Evolutionary conservation across 169 alveolate species (phyloP), one percentile per base, ranked within the genome.

Genomic region (Plasmodium vinckei): DNA sequence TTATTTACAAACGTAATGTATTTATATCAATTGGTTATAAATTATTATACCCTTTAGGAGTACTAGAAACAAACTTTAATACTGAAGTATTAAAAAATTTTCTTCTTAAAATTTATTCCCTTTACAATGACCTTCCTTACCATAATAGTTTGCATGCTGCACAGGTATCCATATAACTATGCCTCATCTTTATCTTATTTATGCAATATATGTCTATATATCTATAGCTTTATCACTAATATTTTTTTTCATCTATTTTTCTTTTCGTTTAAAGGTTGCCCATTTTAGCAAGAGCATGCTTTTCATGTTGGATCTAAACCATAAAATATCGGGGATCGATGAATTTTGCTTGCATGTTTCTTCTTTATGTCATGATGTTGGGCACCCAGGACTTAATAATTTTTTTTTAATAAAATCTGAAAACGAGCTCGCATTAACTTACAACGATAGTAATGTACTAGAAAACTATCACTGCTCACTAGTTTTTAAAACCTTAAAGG

Each of bases 381-480:
- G 99, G 5, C 99, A 97, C 70, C 98, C 98, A 7, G 98, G 97
- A 0, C 73, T 95, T 46, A 97, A 95, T 71, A 97, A 96, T 68
- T 92, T 92, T 10, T 96, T 95, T 64, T 88, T 96, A n/a, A 89
- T 94, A 19, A 87, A 92, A 33, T 95, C 97, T 17, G 92, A 92
- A 57, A 95, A 93, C 56, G 93, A 95, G 33, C 70, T 96, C 68
- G 97, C 98, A 56, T 87, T 97, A 42, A 96, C 96, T 44, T 97
- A 97, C 91, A 97, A 97, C 87, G 99, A 97, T 92, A 88, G 92
- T 63, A 94, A 98, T 59, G 97, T 97, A 27, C 91, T 97, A 46
- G 99, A 97, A 77, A 97, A 96, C 92, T 96, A 95, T 88, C 99
- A 97, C 91, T 95, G 97, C 61, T 94, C 98, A 25, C 88, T 94